phyloP scores from a whole-genome alignment of 768 basidiomycete species.

The Cytidiella melzeri region DNA sequence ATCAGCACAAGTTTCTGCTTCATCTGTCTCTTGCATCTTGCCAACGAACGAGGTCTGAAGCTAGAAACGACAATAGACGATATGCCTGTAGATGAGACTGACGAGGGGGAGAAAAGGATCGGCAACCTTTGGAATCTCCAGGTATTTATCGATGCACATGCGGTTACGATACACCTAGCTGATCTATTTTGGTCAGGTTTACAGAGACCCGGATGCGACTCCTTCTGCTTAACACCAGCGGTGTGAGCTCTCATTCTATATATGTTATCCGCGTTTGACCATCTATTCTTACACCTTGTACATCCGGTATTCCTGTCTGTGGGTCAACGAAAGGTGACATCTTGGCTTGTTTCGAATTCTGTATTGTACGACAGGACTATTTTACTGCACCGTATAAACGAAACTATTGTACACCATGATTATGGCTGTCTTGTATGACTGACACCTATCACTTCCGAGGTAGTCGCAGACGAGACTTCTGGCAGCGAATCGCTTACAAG shows the following conservation, averaged over 20 bases:
- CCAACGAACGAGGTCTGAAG: slow-evolving; percentile 93
- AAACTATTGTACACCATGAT: no score
- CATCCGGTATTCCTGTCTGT: no score
- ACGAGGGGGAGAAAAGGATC: slow-evolving; percentile 41
- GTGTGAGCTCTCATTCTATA: background rate
- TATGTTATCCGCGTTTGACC: background rate
- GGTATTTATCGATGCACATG: slow-evolving; percentile 29
- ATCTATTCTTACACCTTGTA: no score
- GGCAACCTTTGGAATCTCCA: slow-evolving; percentile 75
- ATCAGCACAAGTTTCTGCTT: slow-evolving; percentile 99
- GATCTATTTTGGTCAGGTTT: slow-evolving; percentile 32
- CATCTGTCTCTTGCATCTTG: slow-evolving; percentile 93
- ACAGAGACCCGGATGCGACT: slow-evolving; percentile 33
- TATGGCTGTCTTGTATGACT: no score
- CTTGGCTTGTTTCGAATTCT: no score
- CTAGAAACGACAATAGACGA: slow-evolving; percentile 48
- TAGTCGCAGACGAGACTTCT: no score
- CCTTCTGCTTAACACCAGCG: slow-evolving; percentile 20
- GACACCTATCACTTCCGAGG: no score
- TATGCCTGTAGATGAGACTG: slow-evolving; percentile 32
- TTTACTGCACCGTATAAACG: no score
- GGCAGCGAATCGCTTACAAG: no score
- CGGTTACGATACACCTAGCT: background rate
- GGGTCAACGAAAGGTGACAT: no score
- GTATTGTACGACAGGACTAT: no score